These are phyloP conservation scores for Aspergillus sp. DNA, from an alignment of 2,329 filamentous ascomycete species.

Conservation along the genomic window DNA sequence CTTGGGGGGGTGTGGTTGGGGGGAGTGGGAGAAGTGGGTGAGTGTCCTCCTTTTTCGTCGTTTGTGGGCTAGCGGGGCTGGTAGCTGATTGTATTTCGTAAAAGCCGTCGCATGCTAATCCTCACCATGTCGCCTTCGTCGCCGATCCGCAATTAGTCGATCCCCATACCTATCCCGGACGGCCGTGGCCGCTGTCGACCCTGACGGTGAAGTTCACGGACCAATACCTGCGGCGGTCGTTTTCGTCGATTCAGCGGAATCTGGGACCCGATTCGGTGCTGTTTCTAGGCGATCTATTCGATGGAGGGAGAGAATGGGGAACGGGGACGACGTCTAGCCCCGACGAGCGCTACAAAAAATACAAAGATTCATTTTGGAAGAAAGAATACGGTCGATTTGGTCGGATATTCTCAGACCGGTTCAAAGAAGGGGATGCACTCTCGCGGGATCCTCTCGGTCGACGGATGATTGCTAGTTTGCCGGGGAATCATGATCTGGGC, in stretches of 20 bases:
- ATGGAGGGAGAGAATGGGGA: constrained; percentile 92
- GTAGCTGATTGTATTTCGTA: not conserved
- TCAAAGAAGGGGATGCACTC: constrained; percentile 51
- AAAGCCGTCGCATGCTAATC: constrained; percentile 68
- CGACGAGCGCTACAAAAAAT: constrained; percentile 64
- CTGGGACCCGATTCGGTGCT: constrained; percentile 81
- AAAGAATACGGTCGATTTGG: constrained; percentile 79
- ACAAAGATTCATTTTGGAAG: constrained; percentile 78
- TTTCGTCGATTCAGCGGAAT: constrained; percentile 65
- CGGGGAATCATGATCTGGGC: constrained; percentile 91
- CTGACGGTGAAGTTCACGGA: constrained; percentile 71
- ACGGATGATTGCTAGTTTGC: constrained; percentile 75
- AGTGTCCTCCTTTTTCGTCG: constrained; percentile 8
- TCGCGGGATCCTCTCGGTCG: constrained; percentile 59
- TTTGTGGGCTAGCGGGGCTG: not conserved
- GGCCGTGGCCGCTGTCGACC: constrained; percentile 64
- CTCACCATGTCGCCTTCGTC: constrained; percentile 77
- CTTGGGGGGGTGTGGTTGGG: constrained; percentile 70
- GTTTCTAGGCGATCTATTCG: constrained; percentile 91
- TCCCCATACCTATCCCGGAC: constrained; percentile 86
- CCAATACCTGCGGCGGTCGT: constrained; percentile 79
- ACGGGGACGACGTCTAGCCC: constrained; percentile 56
- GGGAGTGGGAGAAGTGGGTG: constrained; percentile 90
- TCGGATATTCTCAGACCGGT: constrained; percentile 72
- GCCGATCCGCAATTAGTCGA: constrained; percentile 91